Evolutionary conservation across 2,329 filamentous ascomycete genomes (phyloP).

Genomic region (Cercospora sp.): DNA sequence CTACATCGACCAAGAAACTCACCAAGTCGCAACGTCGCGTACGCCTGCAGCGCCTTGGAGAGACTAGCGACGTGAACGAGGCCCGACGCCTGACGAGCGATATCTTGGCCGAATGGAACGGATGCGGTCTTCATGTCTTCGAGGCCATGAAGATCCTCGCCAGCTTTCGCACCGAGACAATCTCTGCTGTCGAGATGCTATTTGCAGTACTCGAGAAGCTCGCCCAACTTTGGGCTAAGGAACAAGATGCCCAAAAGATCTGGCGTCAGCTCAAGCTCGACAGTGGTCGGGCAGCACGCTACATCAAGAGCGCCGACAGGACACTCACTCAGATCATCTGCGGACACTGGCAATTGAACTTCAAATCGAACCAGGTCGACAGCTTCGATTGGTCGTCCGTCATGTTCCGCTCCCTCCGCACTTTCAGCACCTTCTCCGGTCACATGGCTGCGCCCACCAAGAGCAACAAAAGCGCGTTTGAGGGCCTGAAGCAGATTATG

Average conservation of each 20-base stretch:
- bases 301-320: background rate
- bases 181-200: background rate
- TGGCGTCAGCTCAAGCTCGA: background rate
- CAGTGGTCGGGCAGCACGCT: background rate
- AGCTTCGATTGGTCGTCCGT: background rate
- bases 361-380: background rate
- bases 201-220: background rate
- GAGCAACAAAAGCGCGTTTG: background rate
- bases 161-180: background rate
- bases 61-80: background rate
- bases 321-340: background rate
- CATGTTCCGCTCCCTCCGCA: background rate
- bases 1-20: background rate
- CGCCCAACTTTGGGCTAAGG: background rate
- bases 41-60: background rate
- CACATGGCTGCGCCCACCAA: background rate
- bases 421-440: background rate
- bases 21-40: background rate
- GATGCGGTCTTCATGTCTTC: background rate
- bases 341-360: background rate
- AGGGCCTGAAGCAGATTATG: background rate
- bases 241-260: background rate
- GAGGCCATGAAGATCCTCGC: background rate
- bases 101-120: background rate
- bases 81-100: background rate